A percentile compares a stretch with the other conserved stretches of the same genome.
phyloP scores from a whole-genome alignment of 371 early-diverging fungal species.

The Mortierella sp. region DNA sequence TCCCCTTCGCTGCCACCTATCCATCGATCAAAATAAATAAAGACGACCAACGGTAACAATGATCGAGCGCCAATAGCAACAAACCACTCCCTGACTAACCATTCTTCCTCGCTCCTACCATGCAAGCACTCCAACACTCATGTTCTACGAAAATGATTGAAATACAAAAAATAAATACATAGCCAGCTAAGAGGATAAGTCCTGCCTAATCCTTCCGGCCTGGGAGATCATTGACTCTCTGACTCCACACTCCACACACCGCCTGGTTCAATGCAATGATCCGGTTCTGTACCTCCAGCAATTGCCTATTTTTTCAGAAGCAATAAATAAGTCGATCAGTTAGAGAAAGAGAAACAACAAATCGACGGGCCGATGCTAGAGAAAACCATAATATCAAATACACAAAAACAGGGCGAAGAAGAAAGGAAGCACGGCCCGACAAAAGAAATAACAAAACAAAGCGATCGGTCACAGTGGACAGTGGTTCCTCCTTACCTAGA shows the following conservation, averaged over 20 bases:
- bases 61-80: no score
- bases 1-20: no score
- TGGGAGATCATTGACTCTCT: slow-evolving; percentile 1
- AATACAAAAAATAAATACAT: background rate
- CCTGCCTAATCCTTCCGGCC: background rate
- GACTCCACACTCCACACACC: slow-evolving; percentile 30
- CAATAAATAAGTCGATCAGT: background rate
- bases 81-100: no score
- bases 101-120: no score
- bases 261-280: slow-evolving; percentile 30
- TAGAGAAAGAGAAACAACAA: background rate
- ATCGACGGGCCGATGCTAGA: background rate
- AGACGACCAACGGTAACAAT: no score
- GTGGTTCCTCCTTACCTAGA: background rate
- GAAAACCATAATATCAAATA: background rate
- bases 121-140: no score
- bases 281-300: slow-evolving; percentile 41
- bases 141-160: no score
- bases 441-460: background rate
- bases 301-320: slow-evolving; percentile 20
- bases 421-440: background rate
- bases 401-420: background rate
- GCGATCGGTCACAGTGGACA: background rate
- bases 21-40: no score
- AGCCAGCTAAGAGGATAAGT: background rate